Base-by-base conservation (phyloP, 2,329 filamentous ascomycete species). In the Colletotrichum sp. region DNA sequence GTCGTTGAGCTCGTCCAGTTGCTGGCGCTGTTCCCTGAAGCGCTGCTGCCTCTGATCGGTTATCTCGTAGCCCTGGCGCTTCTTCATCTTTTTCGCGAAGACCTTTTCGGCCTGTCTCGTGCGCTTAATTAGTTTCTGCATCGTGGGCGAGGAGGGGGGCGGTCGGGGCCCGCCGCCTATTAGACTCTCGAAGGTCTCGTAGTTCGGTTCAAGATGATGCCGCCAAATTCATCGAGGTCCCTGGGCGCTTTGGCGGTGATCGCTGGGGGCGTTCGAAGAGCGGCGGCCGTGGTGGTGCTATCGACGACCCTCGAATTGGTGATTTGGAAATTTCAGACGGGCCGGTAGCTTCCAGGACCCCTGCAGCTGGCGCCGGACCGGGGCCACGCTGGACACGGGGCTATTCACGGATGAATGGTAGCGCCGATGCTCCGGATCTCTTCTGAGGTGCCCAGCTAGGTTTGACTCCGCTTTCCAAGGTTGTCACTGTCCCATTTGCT, bases 91-190 rank as follows among this genome's bases (percentile, higher is more conserved):
- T 71, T 89, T 89, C 75, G 85, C 83, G 71, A 89, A 91, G 85
- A 93, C 92, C 83, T 91, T 92, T 85, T 94, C 89, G 79, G 93
- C 93, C 83, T 93, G 88, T 72, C 90, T 87, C 71, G 93, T 92
- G 79, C 93, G 92, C 80, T 91, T 91, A 77, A 93, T 87, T 78
- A 95, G 88, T 85, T 93, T 94, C 86, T 95, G 92, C 94, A 95
- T 95, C 78, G 78, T 85, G 63, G 38, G 60, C 52, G 30, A 64
- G 60, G 58, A 43, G n/a, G 8, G 58, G 55, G 43, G 48, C 21
- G 60, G 52, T 38, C 28, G 32, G 13, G 52, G 21, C 43, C 43
- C 43, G 48, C 69, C 63, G 64, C 64, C 70, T 65, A 71, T 72
- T 38, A 65, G 32, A 18, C 43, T 48, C n/a, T 48, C 43, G 43